A percentile compares a stretch with the other conserved stretches of the same genome.
Conservation (phyloP, 2,329 filamentous ascomycete genomes). For the Claviceps pazoutovae region DNA sequence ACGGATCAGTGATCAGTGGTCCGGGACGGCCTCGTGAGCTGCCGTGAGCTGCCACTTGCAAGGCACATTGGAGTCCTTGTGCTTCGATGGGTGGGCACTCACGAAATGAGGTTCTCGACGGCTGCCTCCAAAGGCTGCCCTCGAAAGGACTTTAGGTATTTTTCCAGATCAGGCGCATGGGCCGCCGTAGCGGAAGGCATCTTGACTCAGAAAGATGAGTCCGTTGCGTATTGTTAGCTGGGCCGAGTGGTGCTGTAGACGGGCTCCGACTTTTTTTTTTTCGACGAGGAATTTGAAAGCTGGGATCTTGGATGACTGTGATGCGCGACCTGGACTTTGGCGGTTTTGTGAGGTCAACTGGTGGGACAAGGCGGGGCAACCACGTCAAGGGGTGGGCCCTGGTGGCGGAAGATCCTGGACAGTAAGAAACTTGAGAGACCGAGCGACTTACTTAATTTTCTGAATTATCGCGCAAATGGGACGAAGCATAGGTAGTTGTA, state of each 20-base stretch:
- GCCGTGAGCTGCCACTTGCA: neutral
- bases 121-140: constrained; percentile 63
- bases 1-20: neutral
- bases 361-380: neutral
- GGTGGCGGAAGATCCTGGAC: no score
- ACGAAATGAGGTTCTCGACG: constrained; percentile 76
- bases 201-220: neutral
- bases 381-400: neutral
- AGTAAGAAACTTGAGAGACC: no score
- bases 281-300: constrained; percentile 1
- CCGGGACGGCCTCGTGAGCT: no score
- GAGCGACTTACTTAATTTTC: no score
- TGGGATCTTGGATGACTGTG: neutral
- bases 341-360: constrained; percentile 1
- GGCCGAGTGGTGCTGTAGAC: neutral
- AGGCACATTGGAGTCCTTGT: neutral
- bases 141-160: constrained; percentile 69
- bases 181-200: constrained; percentile 23
- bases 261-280: neutral
- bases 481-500: no score
- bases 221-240: neutral
- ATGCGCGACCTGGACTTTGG: neutral
- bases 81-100: constrained; percentile 19
- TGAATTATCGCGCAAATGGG: no score
- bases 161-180: constrained; percentile 57